phyloP scores from a whole-genome alignment of 2,329 filamentous ascomycete genomes.

The Reticulascus tulasneorum region DNA sequence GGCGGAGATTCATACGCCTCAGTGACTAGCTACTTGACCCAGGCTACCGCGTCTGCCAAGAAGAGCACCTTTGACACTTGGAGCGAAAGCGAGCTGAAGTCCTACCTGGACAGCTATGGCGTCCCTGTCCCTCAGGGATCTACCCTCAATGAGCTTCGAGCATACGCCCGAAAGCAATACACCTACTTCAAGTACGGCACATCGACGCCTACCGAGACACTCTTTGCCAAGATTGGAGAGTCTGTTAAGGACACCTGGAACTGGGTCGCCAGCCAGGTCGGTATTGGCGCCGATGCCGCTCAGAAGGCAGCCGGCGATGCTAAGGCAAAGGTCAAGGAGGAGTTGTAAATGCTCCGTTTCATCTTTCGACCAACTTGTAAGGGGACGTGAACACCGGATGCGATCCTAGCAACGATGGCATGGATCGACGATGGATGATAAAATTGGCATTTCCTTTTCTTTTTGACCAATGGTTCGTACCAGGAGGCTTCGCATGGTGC shows the following conservation, averaged over 20 bases:
- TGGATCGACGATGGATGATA: conserved; percentile 13
- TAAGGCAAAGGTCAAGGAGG: conserved; percentile 39
- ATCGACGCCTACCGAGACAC: conserved; percentile 58
- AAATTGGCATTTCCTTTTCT: conserved; percentile 11
- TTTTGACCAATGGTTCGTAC: conserved; percentile 4
- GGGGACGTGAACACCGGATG: neutral
- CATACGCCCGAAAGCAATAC: conserved; percentile 66
- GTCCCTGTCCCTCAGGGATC: conserved; percentile 64
- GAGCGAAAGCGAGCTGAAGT: conserved; percentile 70
- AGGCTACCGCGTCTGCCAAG: conserved; percentile 63
- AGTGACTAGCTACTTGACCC: conserved; percentile 65
- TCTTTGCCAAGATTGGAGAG: conserved; percentile 60
- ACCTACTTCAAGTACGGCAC: conserved; percentile 78
- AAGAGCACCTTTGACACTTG: conserved; percentile 66
- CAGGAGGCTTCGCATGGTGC: conserved; percentile 7
- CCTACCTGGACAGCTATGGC: conserved; percentile 76
- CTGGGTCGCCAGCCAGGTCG: conserved; percentile 48
- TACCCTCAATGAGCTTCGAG: conserved; percentile 64
- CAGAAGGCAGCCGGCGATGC: conserved; percentile 37
- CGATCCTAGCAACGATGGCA: conserved; percentile 1
- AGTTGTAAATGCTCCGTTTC: conserved; percentile 36
- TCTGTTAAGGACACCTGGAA: conserved; percentile 42
- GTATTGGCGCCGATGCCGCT: conserved; percentile 43
- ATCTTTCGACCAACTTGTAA: neutral
- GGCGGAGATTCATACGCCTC: conserved; percentile 60